Evolutionary conservation across 1,284 basidiomycete species (phyloP).

Genomic region (Cryptococcus amylolentus): DNA sequence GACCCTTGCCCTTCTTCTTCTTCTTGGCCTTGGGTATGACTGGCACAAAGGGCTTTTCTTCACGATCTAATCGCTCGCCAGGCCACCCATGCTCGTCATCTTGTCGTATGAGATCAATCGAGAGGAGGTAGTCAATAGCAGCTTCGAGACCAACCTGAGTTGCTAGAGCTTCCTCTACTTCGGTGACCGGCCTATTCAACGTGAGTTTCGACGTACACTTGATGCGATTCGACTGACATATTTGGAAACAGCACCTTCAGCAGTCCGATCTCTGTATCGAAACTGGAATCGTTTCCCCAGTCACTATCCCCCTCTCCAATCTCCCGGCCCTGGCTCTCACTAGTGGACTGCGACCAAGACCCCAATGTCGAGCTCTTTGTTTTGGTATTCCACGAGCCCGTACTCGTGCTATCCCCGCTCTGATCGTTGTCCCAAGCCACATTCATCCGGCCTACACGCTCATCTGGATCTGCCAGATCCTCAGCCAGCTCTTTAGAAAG

Average conservation of each 20-base stretch:
- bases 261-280: conserved; percentile 6
- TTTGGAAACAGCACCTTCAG: background rate
- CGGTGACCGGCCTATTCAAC: background rate
- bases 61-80: conserved; percentile 15
- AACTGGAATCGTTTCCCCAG: conserved; percentile 1
- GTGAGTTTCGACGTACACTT: background rate
- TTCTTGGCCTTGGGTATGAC: background rate
- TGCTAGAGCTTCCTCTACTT: conserved; percentile 22
- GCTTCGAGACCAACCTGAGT: conserved; percentile 23
- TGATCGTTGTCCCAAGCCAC: too few species aligned
- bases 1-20: background rate
- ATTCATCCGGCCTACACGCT: too few species aligned
- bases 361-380: background rate
- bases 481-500: too few species aligned
- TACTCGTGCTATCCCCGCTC: too few species aligned
- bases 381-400: background rate
- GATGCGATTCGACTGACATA: background rate
- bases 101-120: conserved; percentile 36
- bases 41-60: background rate
- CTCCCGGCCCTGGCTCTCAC: background rate
- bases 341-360: conserved; percentile 26
- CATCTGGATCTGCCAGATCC: too few species aligned
- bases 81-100: conserved; percentile 37
- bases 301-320: background rate
- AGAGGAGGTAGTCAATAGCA: conserved; percentile 41